Base-by-base conservation (phyloP, 139 green algal genomes). In the Chlorella sp. region DNA sequence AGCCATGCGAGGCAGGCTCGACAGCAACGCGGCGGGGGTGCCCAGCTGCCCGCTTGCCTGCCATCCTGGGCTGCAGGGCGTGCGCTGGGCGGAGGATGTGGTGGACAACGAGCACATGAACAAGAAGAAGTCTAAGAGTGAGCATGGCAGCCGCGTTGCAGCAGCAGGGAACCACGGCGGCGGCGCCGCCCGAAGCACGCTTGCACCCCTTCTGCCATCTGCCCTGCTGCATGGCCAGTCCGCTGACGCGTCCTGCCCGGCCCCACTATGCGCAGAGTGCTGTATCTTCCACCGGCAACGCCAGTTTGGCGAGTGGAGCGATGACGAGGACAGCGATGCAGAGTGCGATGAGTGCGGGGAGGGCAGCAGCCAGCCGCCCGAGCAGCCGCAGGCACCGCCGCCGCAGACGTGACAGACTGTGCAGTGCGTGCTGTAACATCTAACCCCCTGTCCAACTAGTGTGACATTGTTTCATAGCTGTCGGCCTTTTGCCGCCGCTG, bases 221-320 rank as follows among this genome's bases (percentile, higher is more conserved):
- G n/a, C n/a, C n/a, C n/a, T n/a, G n/a, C n/a, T n/a, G n/a, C n/a
- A n/a, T n/a, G n/a, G n/a, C n/a, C n/a, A n/a, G n/a, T n/a, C n/a
- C n/a, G n/a, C n/a, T n/a, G n/a, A n/a, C n/a, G n/a, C n/a, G n/a
- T n/a, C n/a, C n/a, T n/a, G n/a, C 36, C n/a, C 30, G 12, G 3
- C 30, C 6, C 65, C 30, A 26, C 44, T 11, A 26, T 73, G 32
- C 38, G 74, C 91, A 97, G 94, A 97, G 90, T 98, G 95, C 85
- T 98, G 95, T 85, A 97, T 97, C 47, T 98, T 98, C 63, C 95
- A 98, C 70, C 91, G 91, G 56, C 87, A 91, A 41, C 90, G 92
- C 23, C 74, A 85, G 11, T 98, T 97, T 93, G 95, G 95, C 2
- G 94, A 98, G 23, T 98, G 95, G 95, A 95, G 89, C 38, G 94